Conservation (phyloP, 2,329 filamentous ascomycete species). For the Orbilia quercus region DNA sequence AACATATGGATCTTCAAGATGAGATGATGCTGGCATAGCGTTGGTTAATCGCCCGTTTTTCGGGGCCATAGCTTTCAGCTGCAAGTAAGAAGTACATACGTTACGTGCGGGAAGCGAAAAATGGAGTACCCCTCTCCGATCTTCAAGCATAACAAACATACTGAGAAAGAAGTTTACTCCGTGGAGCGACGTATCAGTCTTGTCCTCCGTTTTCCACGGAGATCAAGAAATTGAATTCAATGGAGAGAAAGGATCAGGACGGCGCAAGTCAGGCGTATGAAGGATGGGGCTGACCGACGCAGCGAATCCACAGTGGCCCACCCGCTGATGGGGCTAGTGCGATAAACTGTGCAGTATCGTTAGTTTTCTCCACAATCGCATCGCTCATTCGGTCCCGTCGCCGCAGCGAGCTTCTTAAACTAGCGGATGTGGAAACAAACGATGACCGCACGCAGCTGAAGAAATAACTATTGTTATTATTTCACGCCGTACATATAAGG, state of each 20-base stretch:
- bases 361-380: conserved; percentile 18
- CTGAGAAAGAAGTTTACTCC: conserved; percentile 29
- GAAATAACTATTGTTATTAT: too few species aligned
- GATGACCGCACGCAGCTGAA: conserved; percentile 13
- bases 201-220: conserved; percentile 32
- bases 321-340: conserved; percentile 14
- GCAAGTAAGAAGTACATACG: too few species aligned
- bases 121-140: too few species aligned
- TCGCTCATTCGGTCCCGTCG: conserved; percentile 19
- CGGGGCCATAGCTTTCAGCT: too few species aligned
- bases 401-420: conserved; percentile 34
- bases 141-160: conserved; percentile 1
- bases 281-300: too few species aligned
- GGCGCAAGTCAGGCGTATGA: conserved; percentile 6
- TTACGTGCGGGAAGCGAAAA: too few species aligned
- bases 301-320: too few species aligned
- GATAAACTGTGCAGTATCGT: conserved; percentile 5
- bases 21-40: conserved; percentile 32
- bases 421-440: conserved; percentile 19
- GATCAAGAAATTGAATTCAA: conserved; percentile 17
- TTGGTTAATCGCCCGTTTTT: not conserved
- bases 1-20: too few species aligned
- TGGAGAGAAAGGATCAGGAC: conserved; percentile 10
- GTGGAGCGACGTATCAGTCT: conserved; percentile 37
- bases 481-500: too few species aligned